phyloP scores from a whole-genome alignment of 176 grass and related monocot species.

The Coix lacrymajobi region DNA sequence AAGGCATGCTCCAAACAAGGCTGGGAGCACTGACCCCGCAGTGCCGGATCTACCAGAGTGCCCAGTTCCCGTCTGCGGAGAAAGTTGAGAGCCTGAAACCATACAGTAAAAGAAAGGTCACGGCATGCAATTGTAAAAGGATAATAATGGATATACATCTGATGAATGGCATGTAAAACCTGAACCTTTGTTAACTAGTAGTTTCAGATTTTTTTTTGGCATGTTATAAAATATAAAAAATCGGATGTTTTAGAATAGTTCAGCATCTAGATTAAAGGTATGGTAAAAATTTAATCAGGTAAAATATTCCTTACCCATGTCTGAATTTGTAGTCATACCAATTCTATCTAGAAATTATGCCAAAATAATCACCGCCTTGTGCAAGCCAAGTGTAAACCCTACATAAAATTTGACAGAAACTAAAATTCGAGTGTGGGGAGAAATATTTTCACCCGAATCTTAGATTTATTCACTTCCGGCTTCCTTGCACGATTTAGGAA shows the following conservation, averaged over 20 bases:
- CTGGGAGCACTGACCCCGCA: slow-evolving; percentile 7
- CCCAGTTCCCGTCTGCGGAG: neutral
- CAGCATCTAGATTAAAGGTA: neutral
- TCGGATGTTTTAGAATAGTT: neutral
- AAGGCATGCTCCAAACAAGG: slow-evolving; percentile 1
- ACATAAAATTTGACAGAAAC: neutral
- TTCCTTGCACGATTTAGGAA: neutral
- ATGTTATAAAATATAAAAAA: neutral
- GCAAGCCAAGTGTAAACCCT: neutral
- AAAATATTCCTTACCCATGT: neutral
- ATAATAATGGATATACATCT: neutral
- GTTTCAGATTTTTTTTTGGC: neutral
- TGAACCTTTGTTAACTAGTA: neutral
- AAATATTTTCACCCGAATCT: neutral
- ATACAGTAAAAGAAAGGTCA: slow-evolving; percentile 17
- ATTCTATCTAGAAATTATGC: neutral
- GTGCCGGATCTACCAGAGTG: slow-evolving; percentile 21
- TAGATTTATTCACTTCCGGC: neutral
- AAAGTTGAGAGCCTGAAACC: slow-evolving; percentile 18
- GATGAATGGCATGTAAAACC: neutral
- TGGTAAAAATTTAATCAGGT: neutral
- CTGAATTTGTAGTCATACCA: neutral
- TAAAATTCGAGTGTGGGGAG: neutral
- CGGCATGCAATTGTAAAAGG: neutral
- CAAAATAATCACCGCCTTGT: neutral